Evolutionary conservation across 305 asterid genomes (phyloP), one percentile per base, ranked within the genome.

Genomic region (Andrographis paniculata): DNA sequence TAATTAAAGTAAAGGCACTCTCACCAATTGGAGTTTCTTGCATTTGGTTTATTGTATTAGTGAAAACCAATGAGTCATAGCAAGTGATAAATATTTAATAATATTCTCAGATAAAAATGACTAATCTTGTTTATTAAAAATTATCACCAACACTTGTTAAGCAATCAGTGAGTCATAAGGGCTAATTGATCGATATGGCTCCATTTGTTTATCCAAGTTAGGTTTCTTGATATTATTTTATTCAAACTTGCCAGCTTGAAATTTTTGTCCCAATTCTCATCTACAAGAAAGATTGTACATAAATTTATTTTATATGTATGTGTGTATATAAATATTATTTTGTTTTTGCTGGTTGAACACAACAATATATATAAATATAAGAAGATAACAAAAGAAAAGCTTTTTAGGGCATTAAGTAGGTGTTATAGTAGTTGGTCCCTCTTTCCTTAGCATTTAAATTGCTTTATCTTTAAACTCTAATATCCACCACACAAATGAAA

Each of bases 401-500:
- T 64, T 74, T 72, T 66, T 51, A 37, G 71, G 65, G 64, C 78
- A 74, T 60, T 81, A 64, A 76, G 83, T 71, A 66, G 83, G 82
- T 72, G 75, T 69, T 65, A 66, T 67, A 70, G 82, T 66, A 64
- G 80, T 76, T 76, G 91, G 80, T 61, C 82, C 73, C 71, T 59
- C 76, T 45, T 69, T 59, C 63, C 59, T 63, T 67, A 73, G 59
- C 78, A 71, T 66, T 63, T 62, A 72, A 66, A 64, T 73, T 62
- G 78, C 83, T 76, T 78, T 80, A 76, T 78, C 93, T 80, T 72
- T 74, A 62, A 67, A 62, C 70, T 66, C 76, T 64, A 39, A 57
- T 73, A 66, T 70, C 76, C 92, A 77, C 94, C 95, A 85, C 86
- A 85, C 58, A 79, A 66, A 67, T 62, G 47, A 59, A 54, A 49